A percentile compares a stretch with the other conserved stretches of the same genome.
These are phyloP conservation scores for Calonectria montana DNA, from an alignment of 2,329 filamentous ascomycete species.

Conservation along the genomic window DNA sequence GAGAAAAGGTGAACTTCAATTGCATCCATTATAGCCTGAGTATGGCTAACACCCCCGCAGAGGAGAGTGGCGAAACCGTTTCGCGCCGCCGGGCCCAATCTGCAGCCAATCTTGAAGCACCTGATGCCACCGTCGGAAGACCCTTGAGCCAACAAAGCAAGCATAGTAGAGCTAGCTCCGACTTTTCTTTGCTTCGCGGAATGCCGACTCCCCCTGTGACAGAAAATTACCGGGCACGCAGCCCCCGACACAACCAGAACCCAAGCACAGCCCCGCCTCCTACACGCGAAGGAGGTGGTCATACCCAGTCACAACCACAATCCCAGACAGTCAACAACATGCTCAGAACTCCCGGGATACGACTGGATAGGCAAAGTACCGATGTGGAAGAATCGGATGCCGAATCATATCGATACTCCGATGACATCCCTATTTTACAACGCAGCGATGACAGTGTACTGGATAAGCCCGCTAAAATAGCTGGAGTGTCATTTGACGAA, in stretches of 20 bases:
- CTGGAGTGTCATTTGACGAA: conserved; percentile 73
- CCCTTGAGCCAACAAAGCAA: conserved; percentile 72
- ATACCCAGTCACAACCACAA: conserved; percentile 14
- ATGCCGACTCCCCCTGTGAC: conserved; percentile 61
- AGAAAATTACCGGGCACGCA: conserved; percentile 48
- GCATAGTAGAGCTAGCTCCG: conserved; percentile 78
- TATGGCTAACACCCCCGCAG: conserved; percentile 31
- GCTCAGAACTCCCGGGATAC: conserved; percentile 64
- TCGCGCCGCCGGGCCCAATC: conserved; percentile 69
- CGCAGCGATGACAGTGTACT: conserved; percentile 73
- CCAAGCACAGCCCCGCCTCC: conserved; percentile 27
- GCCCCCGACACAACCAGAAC: conserved; percentile 45
- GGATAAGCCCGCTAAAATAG: conserved; percentile 59
- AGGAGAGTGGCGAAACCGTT: conserved; percentile 57
- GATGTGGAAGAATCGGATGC: conserved; percentile 78
- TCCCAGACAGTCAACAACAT: conserved; percentile 60
- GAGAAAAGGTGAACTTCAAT: conserved; percentile 67
- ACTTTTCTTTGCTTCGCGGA: conserved; percentile 70
- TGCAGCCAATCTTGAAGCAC: conserved; percentile 69
- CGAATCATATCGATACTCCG: conserved; percentile 73
- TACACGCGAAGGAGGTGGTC: conserved; percentile 24
- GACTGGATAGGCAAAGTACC: conserved; percentile 57
- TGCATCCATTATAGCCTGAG: not conserved
- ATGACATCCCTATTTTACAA: conserved; percentile 75
- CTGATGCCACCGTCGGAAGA: conserved; percentile 60